A percentile compares a stretch with the other conserved stretches of the same genome.
Evolutionary conservation across 495 filamentous ascomycete species (phyloP).

Genomic region (Hypoxylon perforatum): DNA sequence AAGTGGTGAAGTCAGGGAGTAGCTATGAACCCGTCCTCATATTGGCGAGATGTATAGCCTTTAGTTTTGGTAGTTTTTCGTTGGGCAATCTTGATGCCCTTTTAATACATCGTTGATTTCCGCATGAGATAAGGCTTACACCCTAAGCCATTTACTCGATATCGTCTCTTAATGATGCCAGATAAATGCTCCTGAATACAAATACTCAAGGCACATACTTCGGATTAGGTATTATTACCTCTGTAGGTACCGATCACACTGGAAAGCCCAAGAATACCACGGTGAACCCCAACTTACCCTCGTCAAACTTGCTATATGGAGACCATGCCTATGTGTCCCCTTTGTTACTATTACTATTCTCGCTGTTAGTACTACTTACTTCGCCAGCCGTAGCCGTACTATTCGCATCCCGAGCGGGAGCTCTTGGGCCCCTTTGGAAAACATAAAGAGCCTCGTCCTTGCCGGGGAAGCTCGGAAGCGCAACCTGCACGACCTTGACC

Average conservation of each 20-base stretch:
- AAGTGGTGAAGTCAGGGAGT: no score
- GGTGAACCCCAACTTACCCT: neutral
- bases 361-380: neutral
- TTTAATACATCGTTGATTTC: no score
- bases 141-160: no score
- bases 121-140: no score
- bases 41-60: no score
- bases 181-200: no score
- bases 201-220: no score
- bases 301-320: neutral
- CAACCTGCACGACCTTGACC: slow-evolving; percentile 56
- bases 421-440: slow-evolving; percentile 51
- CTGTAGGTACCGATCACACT: neutral
- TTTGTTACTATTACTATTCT: slow-evolving; percentile 16
- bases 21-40: no score
- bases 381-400: neutral
- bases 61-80: no score
- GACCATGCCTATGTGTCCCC: slow-evolving; percentile 9
- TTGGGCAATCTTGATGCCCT: no score
- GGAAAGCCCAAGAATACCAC: neutral
- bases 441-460: slow-evolving; percentile 67
- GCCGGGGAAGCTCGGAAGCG: slow-evolving; percentile 65
- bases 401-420: slow-evolving; percentile 11
- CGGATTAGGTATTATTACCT: no score
- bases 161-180: no score